A percentile compares a stretch with the other conserved stretches of the same genome.
Evolutionary conservation across 768 basidiomycete genomes (phyloP).

Genomic region (Rhodocollybia butyracea): DNA sequence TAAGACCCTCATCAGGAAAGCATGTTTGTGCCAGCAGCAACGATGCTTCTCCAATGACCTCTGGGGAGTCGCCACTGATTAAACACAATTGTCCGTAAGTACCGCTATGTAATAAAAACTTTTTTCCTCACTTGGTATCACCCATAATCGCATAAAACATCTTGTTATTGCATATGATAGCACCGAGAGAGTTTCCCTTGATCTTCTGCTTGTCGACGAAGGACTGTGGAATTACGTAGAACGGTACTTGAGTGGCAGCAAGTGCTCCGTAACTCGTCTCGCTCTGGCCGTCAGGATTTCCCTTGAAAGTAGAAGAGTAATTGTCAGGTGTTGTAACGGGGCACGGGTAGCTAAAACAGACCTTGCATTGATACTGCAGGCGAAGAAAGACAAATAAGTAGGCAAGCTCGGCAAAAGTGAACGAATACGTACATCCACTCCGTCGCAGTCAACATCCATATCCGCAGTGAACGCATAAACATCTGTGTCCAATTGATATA

Average conservation of each 20-base stretch:
- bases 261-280: constrained; percentile 21
- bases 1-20: constrained; percentile 16
- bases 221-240: constrained; percentile 18
- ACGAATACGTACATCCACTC: constrained; percentile 14
- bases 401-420: not conserved
- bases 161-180: constrained; percentile 20
- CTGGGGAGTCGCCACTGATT: constrained; percentile 18
- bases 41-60: constrained; percentile 24
- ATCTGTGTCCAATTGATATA: constrained; percentile 16
- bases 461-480: constrained; percentile 21
- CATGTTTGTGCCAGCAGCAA: constrained; percentile 21
- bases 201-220: constrained; percentile 14
- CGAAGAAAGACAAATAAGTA: not conserved
- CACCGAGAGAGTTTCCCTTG: constrained; percentile 19
- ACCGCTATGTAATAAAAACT: not conserved
- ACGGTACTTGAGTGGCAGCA: constrained; percentile 21
- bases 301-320: constrained; percentile 7
- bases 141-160: constrained; percentile 27
- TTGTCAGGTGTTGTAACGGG: not conserved
- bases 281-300: constrained; percentile 19
- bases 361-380: constrained; percentile 4
- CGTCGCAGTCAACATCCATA: constrained; percentile 26
- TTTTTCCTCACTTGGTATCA: constrained; percentile 23
- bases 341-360: not conserved
- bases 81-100: not conserved